A percentile compares a stretch with the other conserved stretches of the same genome.
Conservation (phyloP, 129 eudicot genomes). For the Mikania micrantha region DNA sequence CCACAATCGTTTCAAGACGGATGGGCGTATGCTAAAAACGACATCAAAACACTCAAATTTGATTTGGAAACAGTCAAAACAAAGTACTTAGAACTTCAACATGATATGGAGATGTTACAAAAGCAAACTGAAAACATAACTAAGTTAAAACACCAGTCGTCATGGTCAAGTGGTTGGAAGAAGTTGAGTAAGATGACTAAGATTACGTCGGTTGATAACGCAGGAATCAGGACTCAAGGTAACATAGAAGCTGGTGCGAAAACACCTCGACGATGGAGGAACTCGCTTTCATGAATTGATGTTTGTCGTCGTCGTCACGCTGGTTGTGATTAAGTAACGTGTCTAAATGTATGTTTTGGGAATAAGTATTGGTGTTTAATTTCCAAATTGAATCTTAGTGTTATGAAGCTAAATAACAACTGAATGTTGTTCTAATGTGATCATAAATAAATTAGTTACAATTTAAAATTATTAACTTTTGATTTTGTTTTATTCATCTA, state of each 20-base stretch:
- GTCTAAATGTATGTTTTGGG: not conserved
- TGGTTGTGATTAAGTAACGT: not conserved
- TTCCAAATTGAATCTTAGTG: not conserved
- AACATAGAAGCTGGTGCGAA: constrained; percentile 39
- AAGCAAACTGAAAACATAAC: constrained; percentile 49
- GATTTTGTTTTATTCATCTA: too few species aligned
- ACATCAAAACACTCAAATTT: constrained; percentile 72
- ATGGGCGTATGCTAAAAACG: constrained; percentile 80
- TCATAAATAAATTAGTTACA: too few species aligned
- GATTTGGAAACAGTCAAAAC: constrained; percentile 74
- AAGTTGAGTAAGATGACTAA: constrained; percentile 60
- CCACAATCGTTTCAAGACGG: constrained; percentile 96
- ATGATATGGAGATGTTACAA: constrained; percentile 71
- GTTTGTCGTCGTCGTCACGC: not conserved
- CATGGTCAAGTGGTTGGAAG: constrained; percentile 87
- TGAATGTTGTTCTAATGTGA: not conserved
- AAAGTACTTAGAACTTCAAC: constrained; percentile 71
- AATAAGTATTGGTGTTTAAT: not conserved
- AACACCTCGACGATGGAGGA: constrained; percentile 82
- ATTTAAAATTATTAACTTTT: too few species aligned
- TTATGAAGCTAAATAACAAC: not conserved
- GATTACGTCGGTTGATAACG: constrained; percentile 33
- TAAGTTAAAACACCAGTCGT: constrained; percentile 56
- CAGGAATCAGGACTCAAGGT: constrained; percentile 38
- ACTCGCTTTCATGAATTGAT: constrained; percentile 54